Conservation (phyloP, 2,329 filamentous ascomycete genomes). For the Pezicula radicicola region DNA sequence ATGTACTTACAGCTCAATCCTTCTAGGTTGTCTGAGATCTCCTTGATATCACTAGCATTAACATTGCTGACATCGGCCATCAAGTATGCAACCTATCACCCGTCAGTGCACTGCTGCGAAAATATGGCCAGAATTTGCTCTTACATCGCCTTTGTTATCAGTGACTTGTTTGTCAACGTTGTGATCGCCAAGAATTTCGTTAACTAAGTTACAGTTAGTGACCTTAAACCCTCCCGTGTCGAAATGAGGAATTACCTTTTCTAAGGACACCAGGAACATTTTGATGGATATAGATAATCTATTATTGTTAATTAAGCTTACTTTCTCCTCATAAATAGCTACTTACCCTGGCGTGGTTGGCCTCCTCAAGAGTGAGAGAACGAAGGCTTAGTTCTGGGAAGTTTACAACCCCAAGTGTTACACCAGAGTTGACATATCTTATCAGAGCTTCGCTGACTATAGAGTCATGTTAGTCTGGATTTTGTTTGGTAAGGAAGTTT, state of each 20-base stretch:
- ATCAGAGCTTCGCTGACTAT: constrained; percentile 80
- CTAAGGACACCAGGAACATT: constrained; percentile 94
- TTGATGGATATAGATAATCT: constrained; percentile 93
- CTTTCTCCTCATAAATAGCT: not conserved
- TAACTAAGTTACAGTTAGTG: constrained; percentile 53
- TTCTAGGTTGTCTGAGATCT: constrained; percentile 81
- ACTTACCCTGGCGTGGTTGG: constrained; percentile 76
- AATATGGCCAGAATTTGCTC: constrained; percentile 18
- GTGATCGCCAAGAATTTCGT: constrained; percentile 90
- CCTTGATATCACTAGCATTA: constrained; percentile 75
- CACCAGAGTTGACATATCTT: constrained; percentile 93
- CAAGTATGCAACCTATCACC: constrained; percentile 73
- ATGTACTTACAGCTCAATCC: constrained; percentile 66
- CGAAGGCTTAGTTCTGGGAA: constrained; percentile 92
- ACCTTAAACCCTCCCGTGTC: constrained; percentile 12
- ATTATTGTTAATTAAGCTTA: constrained; percentile 17
- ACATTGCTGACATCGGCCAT: constrained; percentile 97
- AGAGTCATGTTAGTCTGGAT: constrained; percentile 1
- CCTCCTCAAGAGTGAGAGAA: constrained; percentile 85
- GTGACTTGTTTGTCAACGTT: constrained; percentile 99
- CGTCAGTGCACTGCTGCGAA: constrained; percentile 13
- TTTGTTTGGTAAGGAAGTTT: not conserved
- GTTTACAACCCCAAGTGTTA: constrained; percentile 90
- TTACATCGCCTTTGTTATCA: constrained; percentile 85
- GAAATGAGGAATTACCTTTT: constrained; percentile 52